These are phyloP conservation scores for Pseudomicrostroma phylloplanum DNA, from an alignment of 1,284 basidiomycete genomes.

Conservation along the genomic window DNA sequence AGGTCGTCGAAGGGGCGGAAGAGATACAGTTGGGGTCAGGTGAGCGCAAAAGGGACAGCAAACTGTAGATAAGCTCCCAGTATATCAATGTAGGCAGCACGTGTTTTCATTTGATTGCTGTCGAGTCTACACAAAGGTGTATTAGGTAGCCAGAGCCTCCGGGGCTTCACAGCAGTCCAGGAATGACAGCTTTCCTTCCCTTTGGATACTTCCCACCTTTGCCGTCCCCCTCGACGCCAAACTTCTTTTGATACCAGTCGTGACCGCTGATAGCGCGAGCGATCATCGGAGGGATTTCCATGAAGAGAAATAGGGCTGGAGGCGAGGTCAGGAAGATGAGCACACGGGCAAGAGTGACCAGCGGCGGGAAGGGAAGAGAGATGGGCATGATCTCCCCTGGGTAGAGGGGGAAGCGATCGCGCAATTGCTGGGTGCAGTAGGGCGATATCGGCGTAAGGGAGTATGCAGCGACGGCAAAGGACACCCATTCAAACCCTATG, in stretches of 20 bases:
- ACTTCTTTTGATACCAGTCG: slow-evolving; percentile 68
- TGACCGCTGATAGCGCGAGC: slow-evolving; percentile 74
- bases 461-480: slow-evolving; percentile 36
- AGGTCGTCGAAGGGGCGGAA: neutral
- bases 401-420: too few relatives aligned
- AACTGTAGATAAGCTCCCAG: neutral
- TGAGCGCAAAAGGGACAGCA: neutral
- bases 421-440: slow-evolving; percentile 7
- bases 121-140: neutral
- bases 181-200: slow-evolving; percentile 63
- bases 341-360: neutral
- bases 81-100: neutral
- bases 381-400: too few relatives aligned
- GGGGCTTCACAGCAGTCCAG: slow-evolving; percentile 58
- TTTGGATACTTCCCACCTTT: slow-evolving; percentile 57
- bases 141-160: neutral
- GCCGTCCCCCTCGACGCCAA: slow-evolving; percentile 54
- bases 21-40: neutral
- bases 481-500: slow-evolving; percentile 48
- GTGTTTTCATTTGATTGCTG: neutral
- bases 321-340: slow-evolving; percentile 26
- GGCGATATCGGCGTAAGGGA: slow-evolving; percentile 29
- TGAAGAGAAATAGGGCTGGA: slow-evolving; percentile 59
- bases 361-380: neutral
- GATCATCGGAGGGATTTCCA: slow-evolving; percentile 68